Conservation (phyloP, 257 asterid genomes). For the Lithospermum erythrorhizon region DNA sequence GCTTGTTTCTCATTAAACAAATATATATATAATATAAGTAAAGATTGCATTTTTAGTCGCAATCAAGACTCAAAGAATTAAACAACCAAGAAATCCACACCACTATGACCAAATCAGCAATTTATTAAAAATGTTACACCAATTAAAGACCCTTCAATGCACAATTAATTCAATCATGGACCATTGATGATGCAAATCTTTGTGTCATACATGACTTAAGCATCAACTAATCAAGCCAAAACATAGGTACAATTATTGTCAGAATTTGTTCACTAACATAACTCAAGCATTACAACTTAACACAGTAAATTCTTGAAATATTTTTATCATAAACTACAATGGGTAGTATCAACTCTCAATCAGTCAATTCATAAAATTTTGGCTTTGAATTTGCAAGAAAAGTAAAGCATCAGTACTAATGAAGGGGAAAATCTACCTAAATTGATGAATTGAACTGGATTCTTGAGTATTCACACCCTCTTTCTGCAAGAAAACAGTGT, state of each 20-base stretch:
- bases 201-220: not conserved
- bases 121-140: constrained; percentile 1
- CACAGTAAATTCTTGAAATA: not conserved
- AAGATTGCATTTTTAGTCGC: too few relatives aligned
- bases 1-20: not conserved
- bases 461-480: constrained; percentile 1
- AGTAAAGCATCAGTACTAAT: too few relatives aligned
- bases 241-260: not conserved
- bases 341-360: not conserved
- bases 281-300: not conserved
- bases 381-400: too few relatives aligned
- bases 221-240: not conserved
- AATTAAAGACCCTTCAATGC: not conserved
- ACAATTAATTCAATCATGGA: not conserved
- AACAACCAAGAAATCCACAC: constrained; percentile 1
- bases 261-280: too few relatives aligned
- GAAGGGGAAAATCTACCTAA: not conserved
- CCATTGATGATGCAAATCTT: not conserved
- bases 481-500: not conserved
- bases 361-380: too few relatives aligned
- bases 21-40: too few relatives aligned
- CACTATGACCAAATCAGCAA: not conserved
- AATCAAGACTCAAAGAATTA: not conserved
- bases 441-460: constrained; percentile 5
- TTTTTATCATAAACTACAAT: too few relatives aligned